Base-by-base conservation (phyloP, 2,329 filamentous ascomycete genomes). In the Pyrenophora tritici-repentis region DNA sequence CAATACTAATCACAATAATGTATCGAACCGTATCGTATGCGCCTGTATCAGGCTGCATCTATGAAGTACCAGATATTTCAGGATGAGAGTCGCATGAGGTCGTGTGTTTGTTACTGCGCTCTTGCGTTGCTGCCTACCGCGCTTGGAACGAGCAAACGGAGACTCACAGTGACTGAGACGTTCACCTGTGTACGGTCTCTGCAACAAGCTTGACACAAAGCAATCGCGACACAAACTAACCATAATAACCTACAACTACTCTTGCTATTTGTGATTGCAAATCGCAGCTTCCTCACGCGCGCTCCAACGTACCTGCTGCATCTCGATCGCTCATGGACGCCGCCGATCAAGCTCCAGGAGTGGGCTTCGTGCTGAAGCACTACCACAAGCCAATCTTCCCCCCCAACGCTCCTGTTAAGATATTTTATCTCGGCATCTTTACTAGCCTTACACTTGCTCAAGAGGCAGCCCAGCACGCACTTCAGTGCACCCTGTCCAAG, bases 381-480 rank as follows among this genome's bases (percentile, higher is more conserved):
- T 43, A 14, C 29, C 8, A 35, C 6, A 35, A 39, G 5, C 13
- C n/a, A 17, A 26, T 24, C 6, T 16, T 26, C 13, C n/a, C 7
- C 8, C 38, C 31, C n/a, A 16, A 24, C 22, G n/a, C 34, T 10
- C 8, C 31, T 3, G 13, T 29, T 10, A 38, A 35, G 32, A 35
- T 17, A 7, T n/a, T 32, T 24, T 10, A 17, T 31, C 36, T 54
- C 18, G 51, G 47, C 13, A 26, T n/a, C 18, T 54, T 42, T 24
- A 13, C 35, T 22, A 47, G 20, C 38, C 14, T 47, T 13, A 26
- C 32, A 1, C 34, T 14, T 18, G 47, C 42, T 12, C 34, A 47
- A 29, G 24, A 24, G 7, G 39, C 29, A 10, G 42, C 38, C 6
- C 26, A 8, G 7, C 6, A 8, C 13, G 29, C 32, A 14, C 2